Evolutionary conservation across 176 grass and related monocot genomes (phyloP).

Genomic region (Carex parvula): DNA sequence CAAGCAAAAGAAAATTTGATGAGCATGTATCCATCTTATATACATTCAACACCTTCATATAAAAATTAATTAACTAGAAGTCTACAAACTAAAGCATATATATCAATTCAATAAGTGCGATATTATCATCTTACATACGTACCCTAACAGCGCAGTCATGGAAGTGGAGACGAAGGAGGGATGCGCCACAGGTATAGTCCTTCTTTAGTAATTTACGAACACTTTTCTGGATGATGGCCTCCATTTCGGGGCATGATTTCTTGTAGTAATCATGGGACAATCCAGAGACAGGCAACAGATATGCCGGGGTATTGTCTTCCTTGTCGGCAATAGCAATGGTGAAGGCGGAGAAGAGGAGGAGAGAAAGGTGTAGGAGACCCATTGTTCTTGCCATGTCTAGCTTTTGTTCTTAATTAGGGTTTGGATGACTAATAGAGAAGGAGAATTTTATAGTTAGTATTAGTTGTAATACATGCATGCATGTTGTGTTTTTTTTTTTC

Average conservation of each 20-base stretch:
- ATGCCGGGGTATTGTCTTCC: background rate
- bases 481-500: background rate
- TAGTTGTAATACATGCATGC: slow-evolving; percentile 17
- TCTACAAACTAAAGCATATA: background rate
- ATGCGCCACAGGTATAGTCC: slow-evolving; percentile 30
- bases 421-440: background rate
- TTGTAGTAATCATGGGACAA: slow-evolving; percentile 37
- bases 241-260: slow-evolving; percentile 35
- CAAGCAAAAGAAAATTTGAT: background rate
- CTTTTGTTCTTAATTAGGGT: background rate
- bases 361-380: slow-evolving; percentile 4
- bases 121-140: background rate
- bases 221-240: slow-evolving; percentile 36
- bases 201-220: slow-evolving; percentile 38
- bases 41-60: background rate
- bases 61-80: background rate
- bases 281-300: slow-evolving; percentile 17
- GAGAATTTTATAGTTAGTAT: slow-evolving; percentile 25
- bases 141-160: slow-evolving; percentile 42
- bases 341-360: slow-evolving; percentile 17
- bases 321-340: background rate
- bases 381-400: slow-evolving; percentile 24
- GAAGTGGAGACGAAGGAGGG: slow-evolving; percentile 44
- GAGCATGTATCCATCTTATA: background rate
- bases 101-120: background rate